These are phyloP conservation scores for Tolypocladium ophioglossoides DNA, from an alignment of 2,329 filamentous ascomycete species.

Conservation along the genomic window DNA sequence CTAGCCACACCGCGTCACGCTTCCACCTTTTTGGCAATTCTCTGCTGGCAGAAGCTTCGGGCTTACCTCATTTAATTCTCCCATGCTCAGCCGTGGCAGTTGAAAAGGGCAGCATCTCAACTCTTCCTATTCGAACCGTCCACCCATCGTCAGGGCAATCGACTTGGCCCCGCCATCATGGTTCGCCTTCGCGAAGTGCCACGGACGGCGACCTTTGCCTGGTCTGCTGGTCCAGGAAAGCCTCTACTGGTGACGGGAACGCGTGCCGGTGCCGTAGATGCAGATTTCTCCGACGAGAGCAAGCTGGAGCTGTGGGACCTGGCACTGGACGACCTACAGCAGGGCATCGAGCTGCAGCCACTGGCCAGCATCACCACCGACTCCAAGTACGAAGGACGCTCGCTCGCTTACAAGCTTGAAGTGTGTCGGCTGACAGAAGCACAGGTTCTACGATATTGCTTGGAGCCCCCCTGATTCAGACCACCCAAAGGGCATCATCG, in stretches of 20 bases:
- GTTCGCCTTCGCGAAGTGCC: conserved; percentile 94
- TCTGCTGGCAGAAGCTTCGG: conserved; percentile 20
- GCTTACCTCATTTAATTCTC: conserved; percentile 9
- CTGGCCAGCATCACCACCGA: conserved; percentile 77
- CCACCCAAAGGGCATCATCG: conserved; percentile 78
- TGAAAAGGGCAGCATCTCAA: conserved; percentile 3
- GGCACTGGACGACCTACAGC: conserved; percentile 63
- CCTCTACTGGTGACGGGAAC: conserved; percentile 90
- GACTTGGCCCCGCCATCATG: conserved; percentile 48
- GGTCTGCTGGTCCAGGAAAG: conserved; percentile 71
- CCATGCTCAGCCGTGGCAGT: conserved; percentile 10
- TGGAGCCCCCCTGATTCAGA: conserved; percentile 79
- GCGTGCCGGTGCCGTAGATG: conserved; percentile 87
- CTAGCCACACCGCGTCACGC: not conserved
- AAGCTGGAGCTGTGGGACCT: conserved; percentile 96
- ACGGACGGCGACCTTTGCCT: conserved; percentile 93
- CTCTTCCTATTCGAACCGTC: conserved; percentile 3
- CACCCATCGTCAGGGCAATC: conserved; percentile 2
- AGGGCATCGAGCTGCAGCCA: conserved; percentile 76
- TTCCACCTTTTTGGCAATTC: conserved; percentile 11
- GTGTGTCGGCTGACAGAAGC: conserved; percentile 5
- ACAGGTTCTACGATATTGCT: conserved; percentile 91
- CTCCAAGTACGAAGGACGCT: conserved; percentile 54
- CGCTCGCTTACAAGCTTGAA: not conserved
- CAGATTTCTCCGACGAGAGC: conserved; percentile 95